Evolutionary conservation across 108 stramenopile genomes (phyloP), one percentile per base, ranked within the genome.

Genomic region (Cyclotella distinguenda): DNA sequence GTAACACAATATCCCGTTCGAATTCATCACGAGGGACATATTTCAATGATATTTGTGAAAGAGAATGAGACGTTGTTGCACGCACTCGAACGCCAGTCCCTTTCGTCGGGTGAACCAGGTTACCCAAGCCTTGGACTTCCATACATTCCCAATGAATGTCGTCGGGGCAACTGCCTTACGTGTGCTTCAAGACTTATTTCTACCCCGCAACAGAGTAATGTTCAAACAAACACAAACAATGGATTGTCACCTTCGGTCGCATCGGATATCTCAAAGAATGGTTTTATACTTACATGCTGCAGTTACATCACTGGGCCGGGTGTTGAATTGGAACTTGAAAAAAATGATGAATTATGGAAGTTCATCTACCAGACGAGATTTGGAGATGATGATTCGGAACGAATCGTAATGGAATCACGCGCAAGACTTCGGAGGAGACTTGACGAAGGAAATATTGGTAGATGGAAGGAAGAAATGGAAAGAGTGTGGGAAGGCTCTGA

Each of bases 131-230:
- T 90, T 13, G 69, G 70, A 12, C 42, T 90, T 18, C 80, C 86
- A 6, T 44, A 73, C 43, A 53, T 86, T 16, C 86, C 89, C 2
- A 70, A 72, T 38, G 85, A 90, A 47, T 90, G 89, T 61, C 81
- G 86, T 10, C 74, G 86, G 9, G 89, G 89, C 0, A 88, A 86
- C 66, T 90, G 89, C 44, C 62, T 90, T 48, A 86, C 89, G 2
- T 90, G 89, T 66, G 64, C 83, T 16, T 81, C 82, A 28, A 60
- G 60, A 31, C 34, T 55, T 19, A 38, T 38, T 1, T 6, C 52
- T 11, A 10, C 16, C 16, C 2, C 30, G 1, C 2, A 10, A 5
- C 44, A 67, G 9, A 38, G 44, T 25, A 58, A 62, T 32, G 47
- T 69, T 1, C 47, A 34, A 28, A 62, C 52, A 9, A 72, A 67